Evolutionary conservation across 257 asterid genomes (phyloP).

Genomic region (Echium plantagineum): DNA sequence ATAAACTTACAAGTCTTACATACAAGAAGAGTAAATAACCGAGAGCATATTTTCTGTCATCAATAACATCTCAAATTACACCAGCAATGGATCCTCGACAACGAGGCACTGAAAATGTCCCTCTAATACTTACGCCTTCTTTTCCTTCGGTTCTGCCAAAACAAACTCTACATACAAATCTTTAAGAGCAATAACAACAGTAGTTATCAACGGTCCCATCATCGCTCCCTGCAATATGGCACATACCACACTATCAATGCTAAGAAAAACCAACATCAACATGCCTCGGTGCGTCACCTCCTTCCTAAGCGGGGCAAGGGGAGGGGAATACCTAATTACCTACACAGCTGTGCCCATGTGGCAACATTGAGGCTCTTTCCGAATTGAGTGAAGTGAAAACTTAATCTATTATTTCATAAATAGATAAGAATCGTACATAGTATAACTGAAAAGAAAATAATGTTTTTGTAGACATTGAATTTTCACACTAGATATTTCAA

Average conservation of each 20-base stretch:
- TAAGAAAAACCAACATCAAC: background rate
- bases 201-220: slow-evolving; percentile 90
- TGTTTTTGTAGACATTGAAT: background rate
- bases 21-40: background rate
- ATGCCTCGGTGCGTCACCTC: no score
- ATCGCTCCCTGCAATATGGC: slow-evolving; percentile 75
- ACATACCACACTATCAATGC: background rate
- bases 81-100: background rate
- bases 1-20: background rate
- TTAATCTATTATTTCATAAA: no score
- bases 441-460: background rate
- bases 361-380: no score
- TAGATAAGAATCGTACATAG: no score
- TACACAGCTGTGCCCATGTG: no score
- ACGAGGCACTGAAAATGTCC: background rate
- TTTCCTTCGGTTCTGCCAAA: slow-evolving; percentile 40
- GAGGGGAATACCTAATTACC: no score
- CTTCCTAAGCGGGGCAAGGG: no score
- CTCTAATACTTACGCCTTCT: background rate
- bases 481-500: background rate
- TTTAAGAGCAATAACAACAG: slow-evolving; percentile 78
- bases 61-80: background rate
- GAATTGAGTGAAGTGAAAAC: no score
- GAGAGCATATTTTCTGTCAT: background rate
- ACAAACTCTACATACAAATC: slow-evolving; percentile 74